Conservation (phyloP, 768 basidiomycete species). For the Candolleomyces aberdarensis region DNA sequence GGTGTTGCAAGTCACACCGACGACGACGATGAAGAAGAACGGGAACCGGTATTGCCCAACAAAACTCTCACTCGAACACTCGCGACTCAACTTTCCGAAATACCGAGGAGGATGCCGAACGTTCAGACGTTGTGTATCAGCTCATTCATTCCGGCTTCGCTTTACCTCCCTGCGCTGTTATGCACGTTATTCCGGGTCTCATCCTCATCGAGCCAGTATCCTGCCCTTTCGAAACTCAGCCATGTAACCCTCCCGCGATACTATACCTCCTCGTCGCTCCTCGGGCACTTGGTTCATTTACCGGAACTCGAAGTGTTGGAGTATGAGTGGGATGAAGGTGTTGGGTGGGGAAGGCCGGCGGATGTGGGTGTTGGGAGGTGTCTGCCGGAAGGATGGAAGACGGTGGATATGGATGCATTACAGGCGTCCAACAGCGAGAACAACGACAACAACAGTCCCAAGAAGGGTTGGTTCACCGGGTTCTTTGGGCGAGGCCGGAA, state of each 20-base stretch:
- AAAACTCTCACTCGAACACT: background rate
- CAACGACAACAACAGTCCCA: background rate
- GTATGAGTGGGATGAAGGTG: slow-evolving; percentile 8
- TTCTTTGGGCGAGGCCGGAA: too few relatives aligned
- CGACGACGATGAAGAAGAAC: too few relatives aligned
- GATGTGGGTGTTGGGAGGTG: slow-evolving; percentile 4
- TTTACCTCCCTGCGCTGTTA: background rate
- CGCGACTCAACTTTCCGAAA: slow-evolving; percentile 5
- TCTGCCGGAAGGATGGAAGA: background rate
- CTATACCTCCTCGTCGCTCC: slow-evolving; percentile 1
- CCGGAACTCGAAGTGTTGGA: slow-evolving; percentile 10
- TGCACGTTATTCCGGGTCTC: background rate
- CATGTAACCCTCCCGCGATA: slow-evolving; percentile 8
- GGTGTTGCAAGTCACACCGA: background rate
- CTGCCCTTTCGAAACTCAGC: slow-evolving; percentile 4
- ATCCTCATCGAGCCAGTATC: background rate
- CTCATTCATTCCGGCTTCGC: slow-evolving; percentile 6
- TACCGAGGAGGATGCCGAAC: slow-evolving; percentile 9
- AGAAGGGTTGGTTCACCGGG: background rate
- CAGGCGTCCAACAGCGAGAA: slow-evolving; percentile 1
- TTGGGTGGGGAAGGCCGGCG: background rate
- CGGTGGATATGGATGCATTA: background rate
- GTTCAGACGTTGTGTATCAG: slow-evolving; percentile 5
- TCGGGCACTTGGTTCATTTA: background rate
- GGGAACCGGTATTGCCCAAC: background rate